Evolutionary conservation across 306 rosid genomes (phyloP).

Genomic region (Ceratonia siliqua): DNA sequence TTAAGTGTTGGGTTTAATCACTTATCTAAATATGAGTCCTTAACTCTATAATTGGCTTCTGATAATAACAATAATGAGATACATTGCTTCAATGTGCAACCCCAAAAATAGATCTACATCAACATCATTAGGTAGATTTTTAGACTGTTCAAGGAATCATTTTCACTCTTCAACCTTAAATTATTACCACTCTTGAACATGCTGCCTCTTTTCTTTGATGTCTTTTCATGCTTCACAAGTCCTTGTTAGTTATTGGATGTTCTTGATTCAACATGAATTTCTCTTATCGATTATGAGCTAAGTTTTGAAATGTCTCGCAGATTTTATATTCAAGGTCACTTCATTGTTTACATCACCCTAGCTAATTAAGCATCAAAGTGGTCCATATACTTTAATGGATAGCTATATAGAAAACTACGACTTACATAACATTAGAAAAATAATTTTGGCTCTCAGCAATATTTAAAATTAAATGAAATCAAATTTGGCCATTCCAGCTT

Average conservation of each 20-base stretch:
- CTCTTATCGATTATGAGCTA: conserved; percentile 26
- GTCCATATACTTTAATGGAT: conserved; percentile 18
- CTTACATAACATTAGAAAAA: not conserved
- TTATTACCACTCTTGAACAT: conserved; percentile 1
- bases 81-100: not conserved
- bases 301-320: conserved; percentile 3
- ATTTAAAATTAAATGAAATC: not conserved
- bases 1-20: not conserved
- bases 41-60: not conserved
- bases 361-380: conserved; percentile 20
- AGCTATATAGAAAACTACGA: not conserved
- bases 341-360: conserved; percentile 1
- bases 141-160: not conserved
- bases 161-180: not conserved
- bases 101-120: not conserved
- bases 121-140: not conserved
- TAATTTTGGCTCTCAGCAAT: conserved; percentile 2
- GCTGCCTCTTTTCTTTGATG: conserved; percentile 1
- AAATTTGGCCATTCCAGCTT: not conserved
- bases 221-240: conserved; percentile 23
- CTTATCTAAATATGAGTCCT: not conserved
- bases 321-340: not conserved
- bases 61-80: not conserved
- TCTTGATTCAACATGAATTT: conserved; percentile 15
- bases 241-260: conserved; percentile 5